A percentile compares a stretch with the other conserved stretches of the same genome.
phyloP scores from a whole-genome alignment of 2,329 filamentous ascomycete species.

The Parasarocladium wereldwijsianum region DNA sequence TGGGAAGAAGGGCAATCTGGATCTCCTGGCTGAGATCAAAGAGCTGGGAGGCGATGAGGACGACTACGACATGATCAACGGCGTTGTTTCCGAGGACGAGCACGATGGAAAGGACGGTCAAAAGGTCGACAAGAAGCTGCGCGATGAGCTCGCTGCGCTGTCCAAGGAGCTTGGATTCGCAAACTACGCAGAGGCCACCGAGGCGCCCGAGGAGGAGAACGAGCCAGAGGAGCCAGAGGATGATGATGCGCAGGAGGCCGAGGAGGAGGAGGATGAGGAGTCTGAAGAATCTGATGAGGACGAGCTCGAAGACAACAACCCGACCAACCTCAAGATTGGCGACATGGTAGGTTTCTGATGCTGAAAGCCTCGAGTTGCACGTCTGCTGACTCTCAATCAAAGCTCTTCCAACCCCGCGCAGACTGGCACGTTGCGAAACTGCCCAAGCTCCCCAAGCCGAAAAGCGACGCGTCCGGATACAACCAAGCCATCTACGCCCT shows the following conservation, averaged over 20 bases:
- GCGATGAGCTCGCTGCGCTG: slow-evolving; percentile 20
- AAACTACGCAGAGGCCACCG: slow-evolving; percentile 18
- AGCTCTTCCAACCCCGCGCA: slow-evolving; percentile 42
- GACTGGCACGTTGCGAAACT: slow-evolving; percentile 39
- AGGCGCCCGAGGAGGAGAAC: slow-evolving; percentile 23
- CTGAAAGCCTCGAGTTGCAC: slow-evolving; percentile 4
- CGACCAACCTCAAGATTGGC: slow-evolving; percentile 8
- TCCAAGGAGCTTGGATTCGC: slow-evolving; percentile 24
- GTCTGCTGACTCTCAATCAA: slow-evolving; percentile 19
- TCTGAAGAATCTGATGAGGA: slow-evolving; percentile 15
- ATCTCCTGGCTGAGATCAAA: slow-evolving; percentile 46
- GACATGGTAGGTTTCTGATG: slow-evolving; percentile 24
- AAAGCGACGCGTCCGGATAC: slow-evolving; percentile 29
- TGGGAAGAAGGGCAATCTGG: slow-evolving; percentile 13
- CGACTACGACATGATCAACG: slow-evolving; percentile 46
- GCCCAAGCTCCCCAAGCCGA: slow-evolving; percentile 25
- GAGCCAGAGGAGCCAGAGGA: slow-evolving; percentile 21
- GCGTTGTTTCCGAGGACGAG: slow-evolving; percentile 28
- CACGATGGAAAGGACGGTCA: slow-evolving; percentile 15
- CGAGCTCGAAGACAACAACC: slow-evolving; percentile 13
- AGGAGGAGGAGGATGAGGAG: slow-evolving; percentile 15
- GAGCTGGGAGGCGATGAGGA: slow-evolving; percentile 51
- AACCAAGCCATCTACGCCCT: slow-evolving; percentile 31
- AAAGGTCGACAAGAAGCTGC: slow-evolving; percentile 25
- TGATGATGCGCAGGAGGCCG: slow-evolving; percentile 17